Conservation (phyloP, 2,329 filamentous ascomycete genomes). For the Botrytis paeoniae region DNA sequence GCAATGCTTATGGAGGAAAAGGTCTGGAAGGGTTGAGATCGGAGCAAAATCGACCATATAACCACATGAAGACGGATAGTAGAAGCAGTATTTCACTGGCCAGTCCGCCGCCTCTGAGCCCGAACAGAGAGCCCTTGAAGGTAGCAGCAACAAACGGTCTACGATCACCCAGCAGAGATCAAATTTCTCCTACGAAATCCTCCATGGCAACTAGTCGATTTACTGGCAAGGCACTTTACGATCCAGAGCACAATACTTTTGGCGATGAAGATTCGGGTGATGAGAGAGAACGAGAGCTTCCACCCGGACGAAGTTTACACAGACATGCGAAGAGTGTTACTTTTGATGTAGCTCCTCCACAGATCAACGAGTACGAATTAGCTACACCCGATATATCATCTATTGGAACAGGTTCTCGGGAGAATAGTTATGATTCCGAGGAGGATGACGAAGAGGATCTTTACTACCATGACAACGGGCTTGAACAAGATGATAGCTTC, state of each 20-base stretch:
- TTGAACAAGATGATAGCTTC: conserved; percentile 75
- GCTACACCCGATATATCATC: conserved; percentile 95
- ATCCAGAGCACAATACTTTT: conserved; percentile 66
- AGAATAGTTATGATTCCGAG: conserved; percentile 88
- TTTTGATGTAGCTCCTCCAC: conserved; percentile 88
- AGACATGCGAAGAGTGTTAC: conserved; percentile 95
- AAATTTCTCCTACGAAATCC: conserved; percentile 81
- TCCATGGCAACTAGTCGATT: conserved; percentile 70
- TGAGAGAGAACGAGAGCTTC: conserved; percentile 56
- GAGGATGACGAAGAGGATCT: conserved; percentile 70
- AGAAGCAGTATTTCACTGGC: conserved; percentile 57
- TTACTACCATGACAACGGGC: conserved; percentile 51
- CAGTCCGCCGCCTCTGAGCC: conserved; percentile 42
- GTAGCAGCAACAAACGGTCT: conserved; percentile 28
- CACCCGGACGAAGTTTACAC: conserved; percentile 66
- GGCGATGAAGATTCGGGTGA: conserved; percentile 62
- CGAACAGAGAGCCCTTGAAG: conserved; percentile 43
- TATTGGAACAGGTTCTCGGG: conserved; percentile 81
- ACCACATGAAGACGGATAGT: conserved; percentile 55
- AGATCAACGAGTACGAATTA: conserved; percentile 98
- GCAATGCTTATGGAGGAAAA: conserved; percentile 63
- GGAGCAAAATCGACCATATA: conserved; percentile 42
- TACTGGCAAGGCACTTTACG: conserved; percentile 60
- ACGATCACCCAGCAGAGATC: conserved; percentile 62
- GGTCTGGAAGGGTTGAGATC: conserved; percentile 53